A percentile compares a stretch with the other conserved stretches of the same genome.
Evolutionary conservation across 768 basidiomycete genomes (phyloP).

Genomic region (Agaricus subrufescens): DNA sequence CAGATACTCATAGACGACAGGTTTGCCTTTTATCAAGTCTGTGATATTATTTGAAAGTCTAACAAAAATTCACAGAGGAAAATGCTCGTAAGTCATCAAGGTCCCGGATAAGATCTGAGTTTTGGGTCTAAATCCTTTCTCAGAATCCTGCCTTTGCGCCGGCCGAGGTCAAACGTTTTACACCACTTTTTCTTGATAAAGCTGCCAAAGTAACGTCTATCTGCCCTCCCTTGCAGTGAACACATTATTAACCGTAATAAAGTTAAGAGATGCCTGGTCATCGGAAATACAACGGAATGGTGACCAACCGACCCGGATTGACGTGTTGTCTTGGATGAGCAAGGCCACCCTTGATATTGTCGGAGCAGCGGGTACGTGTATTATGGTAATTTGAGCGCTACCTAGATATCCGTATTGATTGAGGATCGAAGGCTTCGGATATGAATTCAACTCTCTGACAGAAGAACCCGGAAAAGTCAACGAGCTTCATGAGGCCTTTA

Average conservation of each 20-base stretch:
- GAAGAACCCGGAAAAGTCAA: slow-evolving; percentile 28
- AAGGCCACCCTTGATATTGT: slow-evolving; percentile 74
- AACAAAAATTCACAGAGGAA: slow-evolving; percentile 24
- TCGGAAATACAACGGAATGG: slow-evolving; percentile 20
- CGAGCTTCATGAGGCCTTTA: slow-evolving; percentile 51
- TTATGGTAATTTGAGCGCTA: background rate
- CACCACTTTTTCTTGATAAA: slow-evolving; percentile 53
- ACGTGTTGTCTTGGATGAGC: slow-evolving; percentile 62
- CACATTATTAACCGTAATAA: background rate
- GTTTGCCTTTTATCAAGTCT: no score
- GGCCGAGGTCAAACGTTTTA: slow-evolving; percentile 52
- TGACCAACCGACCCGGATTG: slow-evolving; percentile 32
- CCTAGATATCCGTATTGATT: background rate
- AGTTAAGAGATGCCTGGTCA: slow-evolving; percentile 50
- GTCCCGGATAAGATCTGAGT: background rate
- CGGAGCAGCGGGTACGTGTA: slow-evolving; percentile 35
- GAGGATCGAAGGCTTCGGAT: slow-evolving; percentile 24
- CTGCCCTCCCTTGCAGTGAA: background rate
- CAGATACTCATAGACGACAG: no score
- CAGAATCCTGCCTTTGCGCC: slow-evolving; percentile 68
- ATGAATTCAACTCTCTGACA: slow-evolving; percentile 28
- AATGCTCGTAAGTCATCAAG: slow-evolving; percentile 33
- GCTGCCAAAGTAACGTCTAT: slow-evolving; percentile 36
- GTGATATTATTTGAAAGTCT: no score
- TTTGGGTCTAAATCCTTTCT: background rate